phyloP scores from a whole-genome alignment of 805 yeast species.

The Ogataea nakhonphanomensis region DNA sequence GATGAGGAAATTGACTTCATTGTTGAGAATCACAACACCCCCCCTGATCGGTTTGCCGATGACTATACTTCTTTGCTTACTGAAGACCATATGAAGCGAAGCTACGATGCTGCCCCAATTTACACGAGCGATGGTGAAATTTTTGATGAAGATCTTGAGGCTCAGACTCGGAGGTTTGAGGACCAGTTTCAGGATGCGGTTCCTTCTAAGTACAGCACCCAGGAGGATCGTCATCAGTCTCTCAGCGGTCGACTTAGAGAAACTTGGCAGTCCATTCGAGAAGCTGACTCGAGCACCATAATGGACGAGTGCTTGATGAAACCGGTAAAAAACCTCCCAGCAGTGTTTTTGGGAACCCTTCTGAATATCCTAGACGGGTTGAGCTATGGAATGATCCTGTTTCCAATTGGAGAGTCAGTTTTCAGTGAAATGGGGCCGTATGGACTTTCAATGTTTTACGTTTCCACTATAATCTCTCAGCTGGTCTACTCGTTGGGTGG shows the following conservation, averaged over 20 bases:
- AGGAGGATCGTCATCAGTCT: slow-evolving; percentile 2
- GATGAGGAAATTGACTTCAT: neutral
- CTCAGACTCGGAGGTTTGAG: neutral
- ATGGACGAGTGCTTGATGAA: slow-evolving; percentile 28
- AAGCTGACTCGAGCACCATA: slow-evolving; percentile 23
- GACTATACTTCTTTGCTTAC: slow-evolving; percentile 6
- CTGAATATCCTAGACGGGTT: slow-evolving; percentile 89
- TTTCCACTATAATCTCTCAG: slow-evolving; percentile 88
- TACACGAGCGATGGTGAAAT: neutral
- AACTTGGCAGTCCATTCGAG: slow-evolving; percentile 1
- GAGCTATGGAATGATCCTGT: slow-evolving; percentile 96
- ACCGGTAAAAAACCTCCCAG: slow-evolving; percentile 59
- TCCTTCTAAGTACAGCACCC: slow-evolving; percentile 4
- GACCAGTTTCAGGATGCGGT: neutral
- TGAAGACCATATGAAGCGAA: neutral
- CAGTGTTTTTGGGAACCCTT: slow-evolving; percentile 80
- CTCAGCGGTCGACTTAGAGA: slow-evolving; percentile 2
- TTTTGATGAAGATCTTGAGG: slow-evolving; percentile 5
- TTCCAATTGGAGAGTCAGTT: slow-evolving; percentile 79
- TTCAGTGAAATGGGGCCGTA: slow-evolving; percentile 80
- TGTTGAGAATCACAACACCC: slow-evolving; percentile 1
- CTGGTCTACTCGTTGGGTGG: slow-evolving; percentile 86
- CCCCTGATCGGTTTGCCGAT: slow-evolving; percentile 6
- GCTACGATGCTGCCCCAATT: slow-evolving; percentile 3
- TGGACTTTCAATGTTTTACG: slow-evolving; percentile 91